Evolutionary conservation across 305 asterid genomes (phyloP).

Genomic region (Coffea humblotiana): DNA sequence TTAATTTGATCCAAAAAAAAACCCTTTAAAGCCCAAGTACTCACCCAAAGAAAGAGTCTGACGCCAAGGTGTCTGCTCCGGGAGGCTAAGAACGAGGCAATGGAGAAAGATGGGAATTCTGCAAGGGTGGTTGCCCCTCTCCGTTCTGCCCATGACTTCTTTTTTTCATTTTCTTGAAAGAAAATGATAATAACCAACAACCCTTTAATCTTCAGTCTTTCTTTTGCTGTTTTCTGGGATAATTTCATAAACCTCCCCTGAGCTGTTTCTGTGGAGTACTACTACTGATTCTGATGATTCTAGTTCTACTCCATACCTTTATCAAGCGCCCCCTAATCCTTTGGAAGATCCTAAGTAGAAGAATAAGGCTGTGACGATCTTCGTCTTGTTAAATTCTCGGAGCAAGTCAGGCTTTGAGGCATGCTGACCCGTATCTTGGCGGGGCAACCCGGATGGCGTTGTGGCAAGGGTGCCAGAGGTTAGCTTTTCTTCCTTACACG

Average conservation of each 20-base stretch:
- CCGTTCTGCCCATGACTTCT: too few relatives aligned
- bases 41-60: too few relatives aligned
- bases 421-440: neutral
- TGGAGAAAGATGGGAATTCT: too few relatives aligned
- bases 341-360: neutral
- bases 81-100: too few relatives aligned
- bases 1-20: too few relatives aligned
- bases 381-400: neutral
- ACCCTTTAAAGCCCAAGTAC: too few relatives aligned
- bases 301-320: too few relatives aligned
- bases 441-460: neutral
- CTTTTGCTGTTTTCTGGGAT: neutral
- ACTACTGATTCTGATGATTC: too few relatives aligned
- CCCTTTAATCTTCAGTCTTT: neutral
- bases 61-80: too few relatives aligned
- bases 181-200: neutral
- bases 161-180: too few relatives aligned
- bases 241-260: neutral
- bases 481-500: neutral
- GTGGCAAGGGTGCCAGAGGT: neutral
- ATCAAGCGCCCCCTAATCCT: neutral
- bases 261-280: too few relatives aligned
- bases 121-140: too few relatives aligned
- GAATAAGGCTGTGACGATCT: neutral
- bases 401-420: neutral